Conservation (phyloP, 2,329 filamentous ascomycete species). For the Fusarium longipes region DNA sequence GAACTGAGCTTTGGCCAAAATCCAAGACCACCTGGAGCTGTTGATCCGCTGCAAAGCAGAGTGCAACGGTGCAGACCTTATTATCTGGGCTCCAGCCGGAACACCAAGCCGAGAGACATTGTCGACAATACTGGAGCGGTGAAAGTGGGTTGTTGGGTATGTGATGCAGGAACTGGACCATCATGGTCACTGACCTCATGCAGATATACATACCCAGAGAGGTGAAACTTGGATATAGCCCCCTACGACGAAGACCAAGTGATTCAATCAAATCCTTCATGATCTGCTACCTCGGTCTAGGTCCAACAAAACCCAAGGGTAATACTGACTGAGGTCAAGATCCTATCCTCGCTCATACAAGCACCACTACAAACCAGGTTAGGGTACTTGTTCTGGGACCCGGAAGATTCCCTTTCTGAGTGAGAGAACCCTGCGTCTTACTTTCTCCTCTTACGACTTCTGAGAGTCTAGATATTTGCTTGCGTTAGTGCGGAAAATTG, state of each 20-base stretch:
- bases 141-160: slow-evolving; percentile 3
- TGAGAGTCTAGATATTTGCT: neutral
- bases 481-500: slow-evolving; percentile 3
- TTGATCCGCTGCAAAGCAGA: slow-evolving; percentile 18
- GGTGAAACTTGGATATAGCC: neutral
- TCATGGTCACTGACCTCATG: neutral
- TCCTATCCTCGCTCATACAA: slow-evolving; percentile 1
- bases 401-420: neutral
- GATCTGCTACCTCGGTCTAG: neutral
- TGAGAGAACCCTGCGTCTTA: neutral
- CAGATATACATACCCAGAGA: neutral
- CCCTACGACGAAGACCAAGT: neutral
- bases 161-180: slow-evolving; percentile 2
- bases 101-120: slow-evolving; percentile 15
- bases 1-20: neutral
- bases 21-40: neutral
- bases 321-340: neutral
- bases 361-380: neutral
- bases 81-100: slow-evolving; percentile 16
- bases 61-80: slow-evolving; percentile 7
- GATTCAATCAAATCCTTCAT: neutral
- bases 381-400: slow-evolving; percentile 1
- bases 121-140: neutral
- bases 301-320: neutral
- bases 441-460: neutral